Base-by-base conservation (phyloP, 2,329 filamentous ascomycete species). In the Diplocarpon mali region DNA sequence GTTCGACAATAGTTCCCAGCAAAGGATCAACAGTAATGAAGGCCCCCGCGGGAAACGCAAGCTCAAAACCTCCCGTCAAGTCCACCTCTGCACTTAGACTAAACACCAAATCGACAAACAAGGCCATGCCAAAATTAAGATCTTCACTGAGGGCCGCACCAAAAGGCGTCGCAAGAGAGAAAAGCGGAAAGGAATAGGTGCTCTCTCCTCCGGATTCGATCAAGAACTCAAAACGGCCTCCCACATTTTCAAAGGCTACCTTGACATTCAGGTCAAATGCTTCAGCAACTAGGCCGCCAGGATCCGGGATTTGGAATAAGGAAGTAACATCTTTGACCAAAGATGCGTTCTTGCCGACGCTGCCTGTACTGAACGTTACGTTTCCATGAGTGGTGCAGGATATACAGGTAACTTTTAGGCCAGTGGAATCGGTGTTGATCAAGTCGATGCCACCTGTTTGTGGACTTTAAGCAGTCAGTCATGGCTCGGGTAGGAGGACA, bases 21-120 rank as follows among this genome's bases (percentile, higher is more conserved):
- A 56, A 38, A 32, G 53, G 51, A 38, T 55, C 55, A 38, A 57
- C 49, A 32, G 48, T 46, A n/a, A 57, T 45, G 35, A 47, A 54
- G 7, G 53, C 43, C 10, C 53, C 51, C 15, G 55, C 45, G 9
- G 54, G 51, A 36, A 57, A 54, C 1, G 50, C 40, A 41, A 57
- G 52, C 29, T 53, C 52, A 43, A 57, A 57, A 32, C 54, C 54
- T 37, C 47, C 49, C 24, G 42, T 34, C 5, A 57, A 39, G 40
- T 57, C 51, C 10, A 56, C 44, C 15, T 42, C 41, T 10, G 53
- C 51, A 39, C 35, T 43, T 4, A 55, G 32, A 16, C 50, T 52
- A 32, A 57, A 50, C 11, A 55, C 50, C 32, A 57, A 45, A 36
- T 57, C 54, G 20, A 57, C 39, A 42, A 50, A 45, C 10, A 57